Conservation (phyloP, 2,329 filamentous ascomycete genomes). For the Penicillium italicum region DNA sequence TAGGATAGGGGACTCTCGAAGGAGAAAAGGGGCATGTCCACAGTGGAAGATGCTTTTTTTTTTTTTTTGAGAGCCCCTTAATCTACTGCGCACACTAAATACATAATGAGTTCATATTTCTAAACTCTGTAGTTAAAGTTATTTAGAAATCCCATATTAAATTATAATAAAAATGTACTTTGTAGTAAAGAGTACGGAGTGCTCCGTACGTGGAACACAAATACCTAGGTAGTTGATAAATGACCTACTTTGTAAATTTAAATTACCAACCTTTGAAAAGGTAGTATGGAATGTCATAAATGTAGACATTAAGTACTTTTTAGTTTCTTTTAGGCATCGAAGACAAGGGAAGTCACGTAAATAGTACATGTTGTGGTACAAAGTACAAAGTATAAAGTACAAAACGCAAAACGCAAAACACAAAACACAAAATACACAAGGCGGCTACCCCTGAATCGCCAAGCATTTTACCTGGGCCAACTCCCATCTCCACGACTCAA, state of each 20-base stretch:
- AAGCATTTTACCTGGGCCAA: slow-evolving; percentile 9
- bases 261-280: too few species aligned
- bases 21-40: slow-evolving; percentile 9
- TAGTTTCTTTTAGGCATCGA: neutral
- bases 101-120: neutral
- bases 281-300: too few species aligned
- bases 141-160: neutral
- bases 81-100: neutral
- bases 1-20: neutral
- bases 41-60: neutral
- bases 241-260: too few species aligned
- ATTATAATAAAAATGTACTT: neutral
- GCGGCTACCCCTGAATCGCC: slow-evolving; percentile 12
- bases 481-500: slow-evolving; percentile 19
- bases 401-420: too few species aligned
- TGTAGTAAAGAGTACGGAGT: too few species aligned
- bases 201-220: too few species aligned
- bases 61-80: slow-evolving; percentile 1
- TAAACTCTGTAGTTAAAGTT: neutral
- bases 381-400: too few species aligned
- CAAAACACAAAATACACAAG: neutral
- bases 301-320: too few species aligned
- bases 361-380: too few species aligned
- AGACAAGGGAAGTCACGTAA: neutral
- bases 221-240: too few species aligned